Base-by-base conservation (phyloP, 2,329 filamentous ascomycete genomes). In the Xylariaceae sp. region DNA sequence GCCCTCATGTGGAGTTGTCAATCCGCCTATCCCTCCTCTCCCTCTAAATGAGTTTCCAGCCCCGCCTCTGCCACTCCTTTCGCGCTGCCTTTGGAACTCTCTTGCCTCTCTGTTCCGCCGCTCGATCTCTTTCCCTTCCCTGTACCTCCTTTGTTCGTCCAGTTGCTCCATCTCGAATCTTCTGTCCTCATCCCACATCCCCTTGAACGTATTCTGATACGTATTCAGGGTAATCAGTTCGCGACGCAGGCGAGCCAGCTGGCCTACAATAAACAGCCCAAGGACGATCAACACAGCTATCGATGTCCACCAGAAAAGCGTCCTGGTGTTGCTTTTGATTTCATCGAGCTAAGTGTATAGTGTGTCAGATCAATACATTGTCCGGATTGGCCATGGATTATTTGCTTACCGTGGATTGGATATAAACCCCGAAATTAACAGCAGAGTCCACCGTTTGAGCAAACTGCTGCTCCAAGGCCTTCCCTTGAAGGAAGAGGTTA, bases 121-220 rank as follows among this genome's bases (percentile, higher is more conserved):
- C 32, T 10, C 32, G 3, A 12, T 37, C 32, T 26, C 3, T 7
- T 37, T 37, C 5, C 14, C 4, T 9, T 47, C n/a, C 19, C 40
- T 53, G n/a, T 56, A 48, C 14, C 40, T 47, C 10, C 26, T 50
- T 20, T 59, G 20, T 7, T 60, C 44, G 2, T 54, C 42, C 9
- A 54, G 12, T 7, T 48, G 32, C n/a, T 44, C 40, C n/a, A 37
- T 10, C 1, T 64, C 55, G 1, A 46, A 50, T 14, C n/a, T 42
- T 23, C 49, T 59, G 20, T 66, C 65, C n/a, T 67, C 60, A 0
- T 52, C 46, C 67, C 64, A 67, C 63, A 67, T 64, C 14, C n/a
- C 29, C 12, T 56, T 40, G 53, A 67, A 69, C 2, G 41, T 14
- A 2, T 47, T 57, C 52, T 66, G 66, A 37, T 65, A 60, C 9